Evolutionary conservation across 345 rosid species (phyloP).

Genomic region (Ricinus communis): DNA sequence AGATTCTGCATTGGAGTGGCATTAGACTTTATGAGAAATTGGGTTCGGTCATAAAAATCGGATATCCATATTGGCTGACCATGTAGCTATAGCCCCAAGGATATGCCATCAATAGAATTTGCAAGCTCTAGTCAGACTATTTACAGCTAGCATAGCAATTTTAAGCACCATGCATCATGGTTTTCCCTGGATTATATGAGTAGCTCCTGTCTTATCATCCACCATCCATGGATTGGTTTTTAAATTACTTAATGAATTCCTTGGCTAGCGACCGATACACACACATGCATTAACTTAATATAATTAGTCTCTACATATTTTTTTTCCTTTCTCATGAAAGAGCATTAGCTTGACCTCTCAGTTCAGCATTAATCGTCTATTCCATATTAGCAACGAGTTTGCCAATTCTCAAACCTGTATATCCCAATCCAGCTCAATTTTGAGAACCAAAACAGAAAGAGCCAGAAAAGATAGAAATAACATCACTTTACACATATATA

Average conservation of each 20-base stretch:
- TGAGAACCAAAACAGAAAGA: constrained; percentile 6
- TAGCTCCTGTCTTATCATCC: not conserved
- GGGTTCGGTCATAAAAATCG: not conserved
- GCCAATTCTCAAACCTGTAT: not conserved
- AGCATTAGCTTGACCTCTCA: constrained; percentile 11
- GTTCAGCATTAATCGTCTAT: not conserved
- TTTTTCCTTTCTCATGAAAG: not conserved
- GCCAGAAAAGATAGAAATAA: not conserved
- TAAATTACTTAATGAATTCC: not conserved
- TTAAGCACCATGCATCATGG: not conserved
- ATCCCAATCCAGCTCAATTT: not conserved
- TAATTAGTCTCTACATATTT: too few species aligned
- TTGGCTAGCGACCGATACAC: not conserved
- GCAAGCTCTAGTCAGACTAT: not conserved
- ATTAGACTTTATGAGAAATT: not conserved
- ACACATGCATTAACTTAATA: not conserved
- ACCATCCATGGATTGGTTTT: not conserved
- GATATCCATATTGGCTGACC: not conserved
- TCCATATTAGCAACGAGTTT: not conserved
- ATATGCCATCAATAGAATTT: not conserved
- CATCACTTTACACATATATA: not conserved
- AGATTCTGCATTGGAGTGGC: not conserved
- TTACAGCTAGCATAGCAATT: not conserved
- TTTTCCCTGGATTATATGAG: not conserved
- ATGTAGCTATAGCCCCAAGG: not conserved